Evolutionary conservation across 2,329 filamentous ascomycete species (phyloP).

Genomic region (Neobulgaria alba): DNA sequence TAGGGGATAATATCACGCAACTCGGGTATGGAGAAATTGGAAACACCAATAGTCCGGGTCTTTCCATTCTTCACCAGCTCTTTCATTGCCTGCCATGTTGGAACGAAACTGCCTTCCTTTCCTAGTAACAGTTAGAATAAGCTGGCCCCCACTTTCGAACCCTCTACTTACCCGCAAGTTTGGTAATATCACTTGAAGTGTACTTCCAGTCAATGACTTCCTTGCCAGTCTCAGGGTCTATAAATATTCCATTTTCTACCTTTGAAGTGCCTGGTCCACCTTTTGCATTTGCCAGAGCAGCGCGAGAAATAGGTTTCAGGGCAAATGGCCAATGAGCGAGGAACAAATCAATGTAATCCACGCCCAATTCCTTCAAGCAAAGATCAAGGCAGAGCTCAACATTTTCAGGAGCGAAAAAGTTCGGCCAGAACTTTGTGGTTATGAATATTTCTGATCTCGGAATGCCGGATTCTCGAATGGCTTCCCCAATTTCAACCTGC

Average conservation of each 20-base stretch:
- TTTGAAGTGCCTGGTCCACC: too few relatives aligned
- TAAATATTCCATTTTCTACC: background rate
- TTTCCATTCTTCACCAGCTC: slow-evolving; percentile 23
- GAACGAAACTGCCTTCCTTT: too few relatives aligned
- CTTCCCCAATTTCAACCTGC: slow-evolving; percentile 33
- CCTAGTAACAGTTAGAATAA: too few relatives aligned
- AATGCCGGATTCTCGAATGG: slow-evolving; percentile 31
- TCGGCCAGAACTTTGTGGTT: slow-evolving; percentile 47
- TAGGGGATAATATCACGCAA: slow-evolving; percentile 42
- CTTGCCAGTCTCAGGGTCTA: background rate
- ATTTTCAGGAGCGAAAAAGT: slow-evolving; percentile 7
- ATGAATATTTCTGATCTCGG: slow-evolving; percentile 34
- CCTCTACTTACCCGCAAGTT: too few relatives aligned
- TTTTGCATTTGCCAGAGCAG: slow-evolving; percentile 31
- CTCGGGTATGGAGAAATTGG: slow-evolving; percentile 54
- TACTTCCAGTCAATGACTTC: too few relatives aligned
- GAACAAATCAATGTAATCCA: slow-evolving; percentile 62
- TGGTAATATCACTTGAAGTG: too few relatives aligned
- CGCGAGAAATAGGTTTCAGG: slow-evolving; percentile 4
- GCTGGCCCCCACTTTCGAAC: too few relatives aligned
- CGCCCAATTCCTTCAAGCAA: slow-evolving; percentile 60
- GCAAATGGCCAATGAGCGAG: slow-evolving; percentile 50
- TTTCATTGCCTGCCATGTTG: slow-evolving; percentile 29
- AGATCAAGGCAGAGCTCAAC: slow-evolving; percentile 60
- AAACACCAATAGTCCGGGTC: slow-evolving; percentile 29